Conservation (phyloP, 441 rosid species). For the Populus hybrid region DNA sequence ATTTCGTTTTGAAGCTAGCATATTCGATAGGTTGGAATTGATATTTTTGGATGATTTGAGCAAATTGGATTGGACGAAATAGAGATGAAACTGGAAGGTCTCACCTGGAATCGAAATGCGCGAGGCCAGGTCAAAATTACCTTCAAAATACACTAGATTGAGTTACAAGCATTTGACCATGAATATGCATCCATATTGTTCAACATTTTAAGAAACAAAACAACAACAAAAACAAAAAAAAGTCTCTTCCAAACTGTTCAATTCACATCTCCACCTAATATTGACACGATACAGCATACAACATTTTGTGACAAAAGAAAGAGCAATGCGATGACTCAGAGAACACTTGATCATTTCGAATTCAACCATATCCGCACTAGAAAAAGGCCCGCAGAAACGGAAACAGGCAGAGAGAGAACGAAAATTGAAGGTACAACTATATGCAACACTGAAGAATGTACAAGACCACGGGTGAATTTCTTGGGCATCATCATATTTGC, state of each 20-base stretch:
- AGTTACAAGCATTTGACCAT: neutral
- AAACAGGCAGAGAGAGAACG: neutral
- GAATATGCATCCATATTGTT: neutral
- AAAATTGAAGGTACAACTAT: conserved; percentile 24
- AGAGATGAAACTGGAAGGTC: neutral
- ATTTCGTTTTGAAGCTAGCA: neutral
- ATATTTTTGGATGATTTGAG: neutral
- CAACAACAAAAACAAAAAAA: neutral
- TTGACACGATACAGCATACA: conserved; percentile 16
- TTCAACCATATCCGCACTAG: conserved; percentile 26
- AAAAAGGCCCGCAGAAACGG: neutral
- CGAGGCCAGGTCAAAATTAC: neutral
- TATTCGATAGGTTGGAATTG: neutral
- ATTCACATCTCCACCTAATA: conserved; percentile 24
- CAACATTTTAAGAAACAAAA: neutral
- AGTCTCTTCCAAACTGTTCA: conserved; percentile 1
- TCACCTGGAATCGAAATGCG: neutral
- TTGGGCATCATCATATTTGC: neutral
- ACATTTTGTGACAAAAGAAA: conserved; percentile 24
- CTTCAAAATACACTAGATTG: neutral
- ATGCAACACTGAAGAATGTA: conserved; percentile 54
- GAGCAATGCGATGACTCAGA: neutral
- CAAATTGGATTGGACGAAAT: neutral
- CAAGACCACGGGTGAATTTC: conserved; percentile 26
- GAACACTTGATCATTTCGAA: conserved; percentile 14